Evolutionary conservation across 2,329 filamentous ascomycete genomes (phyloP), one percentile per base, ranked within the genome.

Genomic region (Phialophora tarda): DNA sequence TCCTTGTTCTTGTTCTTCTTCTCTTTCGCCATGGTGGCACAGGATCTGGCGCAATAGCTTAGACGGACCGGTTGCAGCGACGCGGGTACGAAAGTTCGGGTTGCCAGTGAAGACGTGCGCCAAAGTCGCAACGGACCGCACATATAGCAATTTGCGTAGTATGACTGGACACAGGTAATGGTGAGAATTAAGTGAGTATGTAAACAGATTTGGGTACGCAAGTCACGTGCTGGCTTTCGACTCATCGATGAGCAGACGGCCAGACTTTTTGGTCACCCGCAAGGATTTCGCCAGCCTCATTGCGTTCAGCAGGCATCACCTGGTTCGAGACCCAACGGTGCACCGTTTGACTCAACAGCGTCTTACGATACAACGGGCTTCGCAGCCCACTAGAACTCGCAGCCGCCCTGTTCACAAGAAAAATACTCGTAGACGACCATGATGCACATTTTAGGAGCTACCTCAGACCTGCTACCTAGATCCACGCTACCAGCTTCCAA

Each of bases 1-100:
- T 62, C 60, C 38, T 62, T 62, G 61, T 53, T 72, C 69, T 63
- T 70, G 67, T 34, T 70, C 58, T 72, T 71, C 66, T 72, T 72
- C 23, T 68, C 64, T 55, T 70, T 72, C 28, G 47, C 69, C 66
- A 70, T 70, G 14, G 62, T 65, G 30, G 64, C 50, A 55, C 62
- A 67, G 32, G 48, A 14, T 58, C 65, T 53, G 2, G 17, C 34
- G 21, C 21, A 21, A 44, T 26, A 50, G 24, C 57, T 24, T 17
- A 30, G 53, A 47, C 26, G 54, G 47, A 21, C 47, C 12, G 41
- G 26, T 34, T 34, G 44, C 10, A 34, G 48, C 21, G 48, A 24
- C 21, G 26, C 56, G 34, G 34, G 23, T 34, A 28, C 32, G 11
- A 50, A 28, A 28, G 11, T 50, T 48, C 60, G 23, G 34, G 11